These are phyloP conservation scores for Dentipellis fragilis DNA, from an alignment of 768 basidiomycete genomes.

Conservation along the genomic window DNA sequence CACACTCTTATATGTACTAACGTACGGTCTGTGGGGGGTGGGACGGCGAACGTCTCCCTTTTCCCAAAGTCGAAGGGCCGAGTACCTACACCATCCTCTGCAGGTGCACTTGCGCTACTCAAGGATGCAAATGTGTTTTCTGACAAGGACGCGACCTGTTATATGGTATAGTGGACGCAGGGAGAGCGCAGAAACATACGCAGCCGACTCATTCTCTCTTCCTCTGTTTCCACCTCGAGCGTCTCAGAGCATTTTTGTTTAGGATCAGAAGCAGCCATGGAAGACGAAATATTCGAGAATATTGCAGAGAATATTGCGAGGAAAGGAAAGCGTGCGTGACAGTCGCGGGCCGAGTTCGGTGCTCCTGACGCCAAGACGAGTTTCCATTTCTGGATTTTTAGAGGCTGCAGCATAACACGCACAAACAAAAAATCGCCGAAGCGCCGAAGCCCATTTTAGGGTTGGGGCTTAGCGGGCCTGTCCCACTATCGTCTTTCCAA, in stretches of 20 bases:
- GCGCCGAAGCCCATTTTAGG: not conserved
- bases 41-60: slow-evolving; percentile 13
- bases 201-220: slow-evolving; percentile 10
- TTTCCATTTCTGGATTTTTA: not conserved
- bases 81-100: not conserved
- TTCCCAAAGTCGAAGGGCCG: slow-evolving; percentile 16
- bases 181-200: slow-evolving; percentile 10
- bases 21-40: slow-evolving; percentile 16
- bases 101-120: not conserved
- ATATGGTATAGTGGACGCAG: not conserved
- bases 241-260: not conserved
- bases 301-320: too few species aligned
- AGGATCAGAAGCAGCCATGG: too few species aligned
- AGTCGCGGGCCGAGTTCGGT: too few species aligned
- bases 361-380: not conserved
- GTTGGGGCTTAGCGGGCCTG: too few species aligned
- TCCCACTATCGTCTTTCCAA: too few species aligned
- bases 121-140: slow-evolving; percentile 13
- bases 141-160: not conserved
- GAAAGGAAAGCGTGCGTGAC: too few species aligned
- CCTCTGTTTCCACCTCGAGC: slow-evolving; percentile 8
- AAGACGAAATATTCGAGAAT: too few species aligned
- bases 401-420: not conserved
- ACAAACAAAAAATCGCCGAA: not conserved
- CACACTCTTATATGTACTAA: not conserved